Evolutionary conservation across 75 land plant genomes (phyloP).

Genomic region (Cunninghamia lanceolata): DNA sequence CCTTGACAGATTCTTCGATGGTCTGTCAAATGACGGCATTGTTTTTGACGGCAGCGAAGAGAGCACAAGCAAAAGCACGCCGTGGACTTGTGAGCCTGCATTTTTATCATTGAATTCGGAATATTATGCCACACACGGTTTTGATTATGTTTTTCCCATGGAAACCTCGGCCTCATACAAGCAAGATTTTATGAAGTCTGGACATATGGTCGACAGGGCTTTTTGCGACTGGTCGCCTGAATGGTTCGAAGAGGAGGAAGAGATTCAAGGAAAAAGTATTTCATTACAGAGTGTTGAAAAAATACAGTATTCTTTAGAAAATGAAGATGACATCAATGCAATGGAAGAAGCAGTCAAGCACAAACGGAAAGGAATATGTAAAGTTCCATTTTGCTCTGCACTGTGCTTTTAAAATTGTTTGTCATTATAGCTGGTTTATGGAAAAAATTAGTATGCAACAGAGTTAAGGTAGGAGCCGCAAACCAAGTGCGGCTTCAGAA

Average conservation of each 20-base stretch:
- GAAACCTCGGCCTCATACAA: neutral
- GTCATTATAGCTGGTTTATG: neutral
- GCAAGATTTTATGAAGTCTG: neutral
- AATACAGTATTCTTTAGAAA: neutral
- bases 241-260: neutral
- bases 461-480: too few relatives aligned
- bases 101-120: neutral
- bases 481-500: too few relatives aligned
- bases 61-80: neutral
- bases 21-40: neutral
- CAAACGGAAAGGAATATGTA: neutral
- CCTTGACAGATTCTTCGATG: neutral
- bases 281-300: neutral
- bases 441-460: neutral
- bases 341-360: neutral
- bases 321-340: neutral
- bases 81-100: neutral
- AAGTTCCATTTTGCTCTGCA: neutral
- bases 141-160: neutral
- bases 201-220: neutral
- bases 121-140: neutral
- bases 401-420: neutral
- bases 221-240: constrained; percentile 3
- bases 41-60: neutral
- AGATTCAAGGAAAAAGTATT: neutral